Evolutionary conservation across 208 protist species (phyloP), one percentile per base, ranked within the genome.

Genomic region (Crithidia thermophila): DNA sequence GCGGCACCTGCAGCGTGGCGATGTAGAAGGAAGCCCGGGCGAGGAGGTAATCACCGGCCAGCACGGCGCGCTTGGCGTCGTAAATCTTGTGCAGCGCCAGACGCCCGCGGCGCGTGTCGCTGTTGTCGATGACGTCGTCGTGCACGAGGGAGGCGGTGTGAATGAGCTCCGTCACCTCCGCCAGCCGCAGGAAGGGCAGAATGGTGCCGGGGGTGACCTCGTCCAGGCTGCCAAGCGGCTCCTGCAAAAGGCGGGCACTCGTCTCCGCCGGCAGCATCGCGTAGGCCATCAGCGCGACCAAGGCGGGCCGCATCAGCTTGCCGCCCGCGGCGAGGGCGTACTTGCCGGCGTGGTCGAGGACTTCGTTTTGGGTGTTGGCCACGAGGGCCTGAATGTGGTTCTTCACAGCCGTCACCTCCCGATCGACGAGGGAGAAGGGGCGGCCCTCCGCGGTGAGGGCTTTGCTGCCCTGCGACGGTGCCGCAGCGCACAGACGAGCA

Each of bases 131-230:
- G 14, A 99, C 95, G 75, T 99, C 97, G 71, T 99, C 97, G 63
- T 99, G 97, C n/a, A 99, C 85, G 13, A 99, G 88, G 23, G 87
- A 96, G 21, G 97, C 97, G 3, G 94, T 96, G 84, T 99, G 97
- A 37, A 99, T 98, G 60, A 99, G 92, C 77, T 99, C 96, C 18
- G 93, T 98, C 52, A 98, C 91, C 68, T 98, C 95, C 6, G 94
- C 96, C 33, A 98, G 82, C 21, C 84, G 84, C 28, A 95, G 67
- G 53, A 93, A 91, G 6, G 84, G 83, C 16, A 75, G 78, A 27
- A 95, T 80, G 1, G 85, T 84, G 21, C 77, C 79, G 0, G 82
- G 72, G 16, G 77, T 60, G 27, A 92, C 67, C 23, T 93, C 83
- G 50, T 90, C 81, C n/a, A 93, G 68, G 11, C 69, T 77, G 25